Conservation (phyloP, 2,329 filamentous ascomycete species). For the Bipolaris gigantea region DNA sequence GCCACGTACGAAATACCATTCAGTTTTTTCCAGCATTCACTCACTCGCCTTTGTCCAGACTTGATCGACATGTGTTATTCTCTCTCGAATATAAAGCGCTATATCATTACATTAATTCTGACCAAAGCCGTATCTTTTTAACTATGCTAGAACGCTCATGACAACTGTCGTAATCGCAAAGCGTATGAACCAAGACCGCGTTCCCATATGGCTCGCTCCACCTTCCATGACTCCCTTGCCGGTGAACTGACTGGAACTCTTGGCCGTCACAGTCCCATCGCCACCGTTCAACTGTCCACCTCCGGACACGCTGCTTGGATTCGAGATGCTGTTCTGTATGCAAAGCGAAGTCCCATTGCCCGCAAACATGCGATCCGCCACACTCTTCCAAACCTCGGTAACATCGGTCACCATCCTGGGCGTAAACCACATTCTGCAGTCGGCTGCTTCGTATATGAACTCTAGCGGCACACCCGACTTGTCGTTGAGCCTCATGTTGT, state of each 20-base stretch:
- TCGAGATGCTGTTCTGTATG: constrained; percentile 36
- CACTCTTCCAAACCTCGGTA: constrained; percentile 43
- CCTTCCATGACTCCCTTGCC: not conserved
- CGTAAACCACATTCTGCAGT: constrained; percentile 48
- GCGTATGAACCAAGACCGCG: not conserved
- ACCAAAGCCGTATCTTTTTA: not conserved
- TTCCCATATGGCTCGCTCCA: not conserved
- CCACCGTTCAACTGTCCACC: constrained; percentile 38
- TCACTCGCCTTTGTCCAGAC: not conserved
- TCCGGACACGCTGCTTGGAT: constrained; percentile 33
- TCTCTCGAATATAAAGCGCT: not conserved
- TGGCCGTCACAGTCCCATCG: constrained; percentile 17
- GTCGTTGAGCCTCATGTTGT: constrained; percentile 45
- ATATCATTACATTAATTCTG: not conserved
- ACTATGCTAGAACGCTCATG: not conserved
- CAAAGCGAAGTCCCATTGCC: constrained; percentile 27
- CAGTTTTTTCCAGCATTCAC: not conserved
- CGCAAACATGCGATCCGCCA: constrained; percentile 43
- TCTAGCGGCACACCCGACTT: constrained; percentile 44
- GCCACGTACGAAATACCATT: not conserved
- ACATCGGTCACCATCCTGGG: constrained; percentile 41
- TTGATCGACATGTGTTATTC: not conserved
- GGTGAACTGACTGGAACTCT: constrained; percentile 9
- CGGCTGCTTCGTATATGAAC: constrained; percentile 48
- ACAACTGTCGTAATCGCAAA: not conserved